Conservation (phyloP, 2,329 filamentous ascomycete genomes). For the Ophiognomonia clavigignenti-juglandacearum region DNA sequence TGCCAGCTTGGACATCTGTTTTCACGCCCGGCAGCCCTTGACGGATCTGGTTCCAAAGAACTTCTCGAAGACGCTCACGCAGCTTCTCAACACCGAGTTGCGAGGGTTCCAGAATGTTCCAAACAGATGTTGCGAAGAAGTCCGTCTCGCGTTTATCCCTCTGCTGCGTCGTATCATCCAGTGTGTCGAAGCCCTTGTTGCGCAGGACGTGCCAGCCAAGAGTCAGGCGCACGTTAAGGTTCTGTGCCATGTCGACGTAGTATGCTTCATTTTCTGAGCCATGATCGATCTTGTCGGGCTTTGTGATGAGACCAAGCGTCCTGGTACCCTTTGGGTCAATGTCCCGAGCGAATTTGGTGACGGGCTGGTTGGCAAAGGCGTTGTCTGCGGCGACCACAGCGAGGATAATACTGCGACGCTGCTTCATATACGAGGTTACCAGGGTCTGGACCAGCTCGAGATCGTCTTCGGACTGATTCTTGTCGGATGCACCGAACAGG, state of each 20-base stretch:
- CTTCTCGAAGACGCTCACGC: conserved; percentile 41
- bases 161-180: conserved; percentile 24
- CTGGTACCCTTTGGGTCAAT: conserved; percentile 29
- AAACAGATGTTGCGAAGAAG: conserved; percentile 40
- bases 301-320: conserved; percentile 54
- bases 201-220: conserved; percentile 51
- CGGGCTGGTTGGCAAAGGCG: conserved; percentile 54
- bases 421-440: conserved; percentile 51
- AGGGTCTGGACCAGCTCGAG: conserved; percentile 40
- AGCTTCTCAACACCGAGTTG: conserved; percentile 44
- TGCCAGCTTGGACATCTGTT: conserved; percentile 34
- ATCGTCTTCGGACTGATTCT: conserved; percentile 39
- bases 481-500: conserved; percentile 45
- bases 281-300: conserved; percentile 39
- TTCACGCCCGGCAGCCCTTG: conserved; percentile 40
- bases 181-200: conserved; percentile 38
- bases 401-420: conserved; percentile 53
- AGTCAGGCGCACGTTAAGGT: conserved; percentile 39
- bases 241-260: conserved; percentile 38
- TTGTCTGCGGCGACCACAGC: conserved; percentile 52
- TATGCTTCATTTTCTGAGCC: conserved; percentile 34
- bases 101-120: conserved; percentile 28
- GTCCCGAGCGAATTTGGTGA: conserved; percentile 44
- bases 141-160: conserved; percentile 34
- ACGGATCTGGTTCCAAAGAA: conserved; percentile 44